Conservation (phyloP, 2,329 filamentous ascomycete species). For the Ciborinia camelliae region DNA sequence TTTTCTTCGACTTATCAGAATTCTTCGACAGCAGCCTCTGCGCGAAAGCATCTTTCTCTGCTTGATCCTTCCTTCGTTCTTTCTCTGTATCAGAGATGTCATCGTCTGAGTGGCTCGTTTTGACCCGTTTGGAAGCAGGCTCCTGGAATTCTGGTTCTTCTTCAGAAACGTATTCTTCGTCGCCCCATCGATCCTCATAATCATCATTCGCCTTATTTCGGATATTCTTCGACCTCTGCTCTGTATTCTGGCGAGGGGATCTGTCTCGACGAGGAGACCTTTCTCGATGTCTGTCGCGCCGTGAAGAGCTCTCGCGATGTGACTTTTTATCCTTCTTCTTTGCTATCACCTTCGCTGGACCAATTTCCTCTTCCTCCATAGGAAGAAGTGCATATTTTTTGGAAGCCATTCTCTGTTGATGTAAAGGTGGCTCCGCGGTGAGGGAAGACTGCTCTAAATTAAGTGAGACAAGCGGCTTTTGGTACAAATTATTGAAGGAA, state of each 20-base stretch:
- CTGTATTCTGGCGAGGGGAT: constrained; percentile 39
- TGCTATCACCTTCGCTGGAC: constrained; percentile 50
- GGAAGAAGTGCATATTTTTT: constrained; percentile 66
- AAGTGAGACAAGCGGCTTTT: neutral
- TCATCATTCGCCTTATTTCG: constrained; percentile 51
- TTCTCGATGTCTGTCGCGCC: constrained; percentile 36
- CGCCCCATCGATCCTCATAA: constrained; percentile 77
- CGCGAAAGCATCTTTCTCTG: constrained; percentile 77
- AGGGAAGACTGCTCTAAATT: too few species aligned
- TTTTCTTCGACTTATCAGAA: constrained; percentile 64
- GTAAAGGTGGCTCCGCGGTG: too few species aligned
- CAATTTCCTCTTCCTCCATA: constrained; percentile 63
- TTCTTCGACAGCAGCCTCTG: constrained; percentile 71
- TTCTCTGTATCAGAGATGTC: constrained; percentile 59
- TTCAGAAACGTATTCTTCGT: constrained; percentile 60
- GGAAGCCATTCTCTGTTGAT: constrained; percentile 37
- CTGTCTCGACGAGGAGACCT: constrained; percentile 30
- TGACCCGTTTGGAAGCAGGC: constrained; percentile 67
- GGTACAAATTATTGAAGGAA: neutral
- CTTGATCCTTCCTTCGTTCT: constrained; percentile 62
- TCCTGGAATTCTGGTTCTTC: constrained; percentile 60
- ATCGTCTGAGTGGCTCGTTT: constrained; percentile 58
- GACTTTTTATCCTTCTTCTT: constrained; percentile 44
- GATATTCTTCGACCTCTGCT: constrained; percentile 48
- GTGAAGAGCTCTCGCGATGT: constrained; percentile 39